Evolutionary conservation across 106 monocot species (phyloP).

Genomic region (Dendrobium huoshanense): DNA sequence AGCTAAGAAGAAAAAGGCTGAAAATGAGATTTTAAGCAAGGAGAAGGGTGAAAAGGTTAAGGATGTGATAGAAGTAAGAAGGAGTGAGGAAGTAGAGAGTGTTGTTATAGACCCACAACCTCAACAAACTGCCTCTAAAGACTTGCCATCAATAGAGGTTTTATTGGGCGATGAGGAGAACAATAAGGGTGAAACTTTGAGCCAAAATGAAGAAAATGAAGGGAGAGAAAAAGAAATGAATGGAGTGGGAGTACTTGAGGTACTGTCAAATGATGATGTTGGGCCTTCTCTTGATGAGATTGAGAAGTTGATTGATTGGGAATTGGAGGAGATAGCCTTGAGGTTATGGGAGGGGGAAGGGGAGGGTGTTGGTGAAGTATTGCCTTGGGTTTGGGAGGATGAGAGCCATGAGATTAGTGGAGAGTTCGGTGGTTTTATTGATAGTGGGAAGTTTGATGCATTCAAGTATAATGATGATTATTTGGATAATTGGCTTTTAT

Average conservation of each 20-base stretch:
- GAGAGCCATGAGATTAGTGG: not conserved
- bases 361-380: not conserved
- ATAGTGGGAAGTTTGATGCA: not conserved
- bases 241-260: not conserved
- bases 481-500: conserved; percentile 1
- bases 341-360: conserved; percentile 2
- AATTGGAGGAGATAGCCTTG: conserved; percentile 4
- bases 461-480: not conserved
- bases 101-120: not conserved
- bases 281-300: not conserved
- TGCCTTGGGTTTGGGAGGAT: not conserved
- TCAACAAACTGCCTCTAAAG: not conserved
- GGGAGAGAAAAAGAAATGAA: not conserved
- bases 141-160: not conserved
- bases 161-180: not conserved
- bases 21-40: not conserved
- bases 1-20: not conserved
- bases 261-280: not conserved
- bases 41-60: not conserved
- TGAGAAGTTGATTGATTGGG: conserved; percentile 10
- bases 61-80: not conserved
- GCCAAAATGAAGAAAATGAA: not conserved
- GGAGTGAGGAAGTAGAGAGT: not conserved
- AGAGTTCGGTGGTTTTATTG: not conserved
- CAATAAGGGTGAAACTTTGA: not conserved